A percentile compares a stretch with the other conserved stretches of the same genome.
These are phyloP conservation scores for Penicillium macrosclerotiorum DNA, from an alignment of 495 filamentous ascomycete species.

Conservation along the genomic window DNA sequence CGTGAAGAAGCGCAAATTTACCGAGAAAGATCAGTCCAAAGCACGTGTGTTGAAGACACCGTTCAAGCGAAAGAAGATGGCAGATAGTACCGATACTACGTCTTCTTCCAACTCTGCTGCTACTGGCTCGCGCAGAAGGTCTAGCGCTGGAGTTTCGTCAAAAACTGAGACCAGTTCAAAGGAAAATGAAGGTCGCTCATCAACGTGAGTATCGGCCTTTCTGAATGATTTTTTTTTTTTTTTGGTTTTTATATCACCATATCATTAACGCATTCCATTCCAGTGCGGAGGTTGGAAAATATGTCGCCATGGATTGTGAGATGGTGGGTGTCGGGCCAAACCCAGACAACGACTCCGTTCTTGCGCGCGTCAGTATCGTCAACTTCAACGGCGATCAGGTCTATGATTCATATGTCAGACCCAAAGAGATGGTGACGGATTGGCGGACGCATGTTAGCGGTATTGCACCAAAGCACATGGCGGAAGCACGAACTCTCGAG, in stretches of 20 bases:
- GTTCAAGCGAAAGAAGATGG: slow-evolving; percentile 36
- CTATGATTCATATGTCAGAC: slow-evolving; percentile 86
- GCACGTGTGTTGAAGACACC: slow-evolving; percentile 7
- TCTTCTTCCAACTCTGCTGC: slow-evolving; percentile 9
- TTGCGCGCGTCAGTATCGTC: slow-evolving; percentile 83
- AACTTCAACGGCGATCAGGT: slow-evolving; percentile 89
- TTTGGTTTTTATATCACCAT: neutral
- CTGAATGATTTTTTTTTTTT: neutral
- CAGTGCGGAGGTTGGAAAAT: slow-evolving; percentile 70
- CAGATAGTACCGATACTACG: slow-evolving; percentile 14
- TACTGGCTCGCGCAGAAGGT: slow-evolving; percentile 25
- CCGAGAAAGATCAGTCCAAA: slow-evolving; percentile 25
- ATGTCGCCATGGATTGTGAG: slow-evolving; percentile 91
- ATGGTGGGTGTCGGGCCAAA: slow-evolving; percentile 89
- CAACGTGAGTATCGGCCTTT: slow-evolving; percentile 30
- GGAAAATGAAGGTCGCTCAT: slow-evolving; percentile 52
- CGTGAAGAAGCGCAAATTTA: slow-evolving; percentile 40
- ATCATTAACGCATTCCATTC: slow-evolving; percentile 8
- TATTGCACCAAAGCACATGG: slow-evolving; percentile 68
- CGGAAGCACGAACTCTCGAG: slow-evolving; percentile 63
- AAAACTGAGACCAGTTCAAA: slow-evolving; percentile 24
- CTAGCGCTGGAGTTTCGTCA: slow-evolving; percentile 15
- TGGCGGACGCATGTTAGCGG: slow-evolving; percentile 86
- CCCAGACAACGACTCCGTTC: slow-evolving; percentile 60
- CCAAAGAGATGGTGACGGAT: slow-evolving; percentile 74